Conservation (phyloP, 2,329 filamentous ascomycete genomes). For the Metarhizium humberi region DNA sequence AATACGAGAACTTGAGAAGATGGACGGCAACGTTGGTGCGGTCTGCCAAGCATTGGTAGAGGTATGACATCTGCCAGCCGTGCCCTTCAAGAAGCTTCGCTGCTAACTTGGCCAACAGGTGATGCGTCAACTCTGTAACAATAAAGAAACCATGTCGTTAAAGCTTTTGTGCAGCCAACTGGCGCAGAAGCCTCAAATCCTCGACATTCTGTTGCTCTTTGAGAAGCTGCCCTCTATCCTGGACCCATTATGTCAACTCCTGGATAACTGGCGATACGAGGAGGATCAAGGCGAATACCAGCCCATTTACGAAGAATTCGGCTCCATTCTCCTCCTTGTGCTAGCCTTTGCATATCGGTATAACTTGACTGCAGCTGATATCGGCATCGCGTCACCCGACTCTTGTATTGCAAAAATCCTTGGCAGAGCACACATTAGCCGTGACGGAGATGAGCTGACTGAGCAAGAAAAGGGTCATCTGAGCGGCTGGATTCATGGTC, state of each 20-base stretch:
- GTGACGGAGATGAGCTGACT: conserved; percentile 49
- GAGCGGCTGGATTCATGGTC: conserved; percentile 64
- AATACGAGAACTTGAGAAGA: conserved; percentile 74
- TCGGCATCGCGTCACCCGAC: conserved; percentile 49
- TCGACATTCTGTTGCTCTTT: conserved; percentile 71
- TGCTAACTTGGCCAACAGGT: conserved; percentile 34
- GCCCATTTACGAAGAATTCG: conserved; percentile 79
- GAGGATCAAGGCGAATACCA: conserved; percentile 80
- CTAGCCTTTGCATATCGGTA: conserved; percentile 71
- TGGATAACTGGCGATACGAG: conserved; percentile 74
- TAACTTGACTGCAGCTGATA: conserved; percentile 51
- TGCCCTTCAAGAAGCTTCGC: not conserved
- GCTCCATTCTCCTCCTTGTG: conserved; percentile 63
- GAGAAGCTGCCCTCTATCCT: conserved; percentile 61
- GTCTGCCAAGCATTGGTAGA: conserved; percentile 71
- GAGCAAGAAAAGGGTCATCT: conserved; percentile 58
- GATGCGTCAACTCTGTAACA: conserved; percentile 58
- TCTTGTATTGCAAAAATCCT: conserved; percentile 64
- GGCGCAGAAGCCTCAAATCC: conserved; percentile 59
- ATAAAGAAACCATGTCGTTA: conserved; percentile 71
- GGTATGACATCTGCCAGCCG: conserved; percentile 30
- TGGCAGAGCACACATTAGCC: conserved; percentile 46
- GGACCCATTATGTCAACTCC: conserved; percentile 61
- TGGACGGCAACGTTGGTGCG: conserved; percentile 85
- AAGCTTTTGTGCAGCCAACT: conserved; percentile 65